phyloP scores from a whole-genome alignment of 331 rosid species.

The Cydonia oblonga region DNA sequence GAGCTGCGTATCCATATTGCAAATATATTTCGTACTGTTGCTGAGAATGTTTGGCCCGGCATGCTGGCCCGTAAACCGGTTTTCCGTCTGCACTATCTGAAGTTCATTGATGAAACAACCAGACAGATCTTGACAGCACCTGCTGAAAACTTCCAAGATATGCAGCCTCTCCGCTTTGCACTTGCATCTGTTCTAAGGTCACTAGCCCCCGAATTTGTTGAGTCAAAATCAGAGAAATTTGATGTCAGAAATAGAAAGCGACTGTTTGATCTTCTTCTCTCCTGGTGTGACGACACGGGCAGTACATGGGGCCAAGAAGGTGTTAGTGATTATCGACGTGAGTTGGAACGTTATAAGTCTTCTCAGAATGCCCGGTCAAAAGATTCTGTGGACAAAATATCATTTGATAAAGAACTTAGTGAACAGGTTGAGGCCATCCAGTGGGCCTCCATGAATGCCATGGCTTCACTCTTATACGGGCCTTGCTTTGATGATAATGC shows the following conservation, averaged over 20 bases:
- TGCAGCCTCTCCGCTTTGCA: conserved; percentile 93
- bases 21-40: conserved; percentile 84
- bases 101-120: conserved; percentile 81
- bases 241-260: conserved; percentile 88
- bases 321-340: conserved; percentile 90
- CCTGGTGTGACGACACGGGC: conserved; percentile 88
- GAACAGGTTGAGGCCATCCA: conserved; percentile 98
- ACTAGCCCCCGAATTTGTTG: conserved; percentile 95
- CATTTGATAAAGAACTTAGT: conserved; percentile 87
- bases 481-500: conserved; percentile 99
- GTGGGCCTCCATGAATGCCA: conserved; percentile 98
- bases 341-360: conserved; percentile 93
- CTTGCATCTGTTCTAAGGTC: conserved; percentile 95
- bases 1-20: conserved; percentile 92
- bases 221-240: conserved; percentile 86
- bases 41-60: conserved; percentile 99
- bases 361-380: conserved; percentile 93
- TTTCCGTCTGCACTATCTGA: conserved; percentile 82
- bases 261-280: conserved; percentile 85
- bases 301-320: conserved; percentile 77
- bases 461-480: conserved; percentile 93
- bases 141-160: conserved; percentile 81
- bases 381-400: conserved; percentile 94
- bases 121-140: conserved; percentile 53
- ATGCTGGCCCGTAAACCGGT: conserved; percentile 72